Evolutionary conservation across 495 filamentous ascomycete species (phyloP), one percentile per base, ranked within the genome.

Genomic region (Patellaria atrata): DNA sequence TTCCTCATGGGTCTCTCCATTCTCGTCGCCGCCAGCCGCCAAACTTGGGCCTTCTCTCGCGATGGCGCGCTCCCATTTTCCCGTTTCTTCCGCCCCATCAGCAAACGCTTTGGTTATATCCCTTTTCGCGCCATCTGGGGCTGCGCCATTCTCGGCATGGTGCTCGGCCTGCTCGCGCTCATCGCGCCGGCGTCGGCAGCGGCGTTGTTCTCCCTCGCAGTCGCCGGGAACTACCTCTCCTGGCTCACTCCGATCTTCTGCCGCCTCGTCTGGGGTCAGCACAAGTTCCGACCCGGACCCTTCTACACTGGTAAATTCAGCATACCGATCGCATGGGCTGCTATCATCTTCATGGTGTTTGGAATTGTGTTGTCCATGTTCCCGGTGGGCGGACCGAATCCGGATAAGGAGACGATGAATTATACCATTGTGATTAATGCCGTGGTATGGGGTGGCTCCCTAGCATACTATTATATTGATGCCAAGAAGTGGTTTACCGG

Each of bases 351-450:
- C 48, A 47, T 76, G 22, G 25, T 56, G 8, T 77, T 72, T 40
- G 71, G 67, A 2, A 67, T 72, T 20, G 5, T 70, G 1, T 42
- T 77, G 17, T 58, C 53, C 20, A 75, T 76, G 71, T 71, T 76
- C 27, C 73, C 73, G 0, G 63, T 60, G 20, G 57, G 56, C 3
- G 71, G 71, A 0, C 70, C 73, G 24, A 54, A 66, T 48, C 73
- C 71, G 10, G 62, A 57, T 12, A 57, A 68, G 6, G 33, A 64
- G 21, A 54, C 52, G 21, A 78, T 78, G 73, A 78, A 78, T 41
- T 78, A 78, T 38, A 76, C 71, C 0, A 60, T 77, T 14, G 73
- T 77, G 0, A 70, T 78, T 44, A 74, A 79, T 47, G 57, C 55
- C 2, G 65, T 71, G 9, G 70, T 79, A 4, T 79, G 74, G 75